These are phyloP conservation scores for Fusarium tupiense DNA, from an alignment of 2,329 filamentous ascomycete species.

Conservation along the genomic window DNA sequence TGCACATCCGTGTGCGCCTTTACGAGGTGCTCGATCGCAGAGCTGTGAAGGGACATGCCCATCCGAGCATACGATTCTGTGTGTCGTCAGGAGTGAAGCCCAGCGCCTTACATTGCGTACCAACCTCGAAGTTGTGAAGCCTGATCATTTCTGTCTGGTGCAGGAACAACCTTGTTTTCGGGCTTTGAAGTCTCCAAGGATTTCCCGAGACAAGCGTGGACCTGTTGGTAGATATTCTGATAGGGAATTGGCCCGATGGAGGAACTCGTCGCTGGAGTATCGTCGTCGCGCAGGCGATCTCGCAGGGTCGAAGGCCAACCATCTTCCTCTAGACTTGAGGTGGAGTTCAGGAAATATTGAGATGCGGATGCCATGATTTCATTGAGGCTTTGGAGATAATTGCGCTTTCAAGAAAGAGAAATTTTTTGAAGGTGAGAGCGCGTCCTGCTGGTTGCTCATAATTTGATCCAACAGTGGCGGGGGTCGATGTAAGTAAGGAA, in stretches of 20 bases:
- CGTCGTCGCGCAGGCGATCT: constrained; percentile 43
- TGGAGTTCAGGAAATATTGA: not conserved
- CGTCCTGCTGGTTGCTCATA: too few species aligned
- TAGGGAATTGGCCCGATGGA: constrained; percentile 1
- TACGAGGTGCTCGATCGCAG: constrained; percentile 30
- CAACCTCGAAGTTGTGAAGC: constrained; percentile 36
- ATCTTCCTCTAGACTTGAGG: constrained; percentile 9
- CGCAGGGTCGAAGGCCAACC: constrained; percentile 41
- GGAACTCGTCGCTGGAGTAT: constrained; percentile 8
- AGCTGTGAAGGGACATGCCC: constrained; percentile 16
- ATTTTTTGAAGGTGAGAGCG: too few species aligned
- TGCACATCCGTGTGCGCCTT: constrained; percentile 38
- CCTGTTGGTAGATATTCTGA: constrained; percentile 38
- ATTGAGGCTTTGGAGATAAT: too few species aligned
- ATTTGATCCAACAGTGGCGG: not conserved
- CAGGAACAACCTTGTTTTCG: not conserved
- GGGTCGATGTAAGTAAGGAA: not conserved
- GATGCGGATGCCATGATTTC: not conserved
- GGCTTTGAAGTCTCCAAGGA: not conserved
- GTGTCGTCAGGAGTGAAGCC: not conserved
- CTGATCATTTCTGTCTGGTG: not conserved
- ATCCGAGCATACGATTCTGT: constrained; percentile 40
- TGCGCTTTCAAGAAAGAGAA: not conserved
- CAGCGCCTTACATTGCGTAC: not conserved
- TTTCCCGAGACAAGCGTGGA: constrained; percentile 35